phyloP scores from a whole-genome alignment of 1,139 yeast genomes.

The Geotrichum bryndzae region DNA sequence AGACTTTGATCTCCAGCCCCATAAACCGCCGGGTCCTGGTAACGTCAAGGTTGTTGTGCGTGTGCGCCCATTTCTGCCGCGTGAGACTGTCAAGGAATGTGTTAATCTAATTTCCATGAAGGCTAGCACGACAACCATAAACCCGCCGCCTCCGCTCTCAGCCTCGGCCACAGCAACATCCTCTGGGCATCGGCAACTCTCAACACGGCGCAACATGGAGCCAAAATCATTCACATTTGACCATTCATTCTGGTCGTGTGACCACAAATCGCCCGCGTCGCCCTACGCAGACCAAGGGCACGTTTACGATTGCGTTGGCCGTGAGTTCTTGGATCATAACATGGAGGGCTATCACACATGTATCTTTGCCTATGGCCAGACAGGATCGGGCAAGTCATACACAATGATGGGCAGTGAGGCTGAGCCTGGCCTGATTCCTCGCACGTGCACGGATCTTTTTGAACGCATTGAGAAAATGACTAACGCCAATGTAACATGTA shows the following conservation, averaged over 20 bases:
- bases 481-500: conserved; percentile 43
- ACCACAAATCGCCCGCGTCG: conserved; percentile 33
- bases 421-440: conserved; percentile 58
- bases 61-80: conserved; percentile 35
- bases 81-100: conserved; percentile 27
- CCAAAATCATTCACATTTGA: conserved; percentile 47
- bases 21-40: conserved; percentile 20
- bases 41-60: conserved; percentile 39
- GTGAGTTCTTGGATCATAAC: conserved; percentile 54
- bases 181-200: neutral
- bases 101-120: conserved; percentile 29
- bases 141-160: conserved; percentile 20
- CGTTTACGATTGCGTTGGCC: conserved; percentile 52
- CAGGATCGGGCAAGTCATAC: conserved; percentile 67
- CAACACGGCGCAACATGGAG: conserved; percentile 23
- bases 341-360: conserved; percentile 69
- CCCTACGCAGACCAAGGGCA: conserved; percentile 44
- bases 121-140: conserved; percentile 26
- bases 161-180: conserved; percentile 12
- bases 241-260: conserved; percentile 51
- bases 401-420: conserved; percentile 62
- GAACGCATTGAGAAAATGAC: conserved; percentile 39
- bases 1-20: neutral
- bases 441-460: conserved; percentile 52
- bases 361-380: conserved; percentile 70